Evolutionary conservation across 345 rosid species (phyloP).

Genomic region (Eucalyptus microcorys): DNA sequence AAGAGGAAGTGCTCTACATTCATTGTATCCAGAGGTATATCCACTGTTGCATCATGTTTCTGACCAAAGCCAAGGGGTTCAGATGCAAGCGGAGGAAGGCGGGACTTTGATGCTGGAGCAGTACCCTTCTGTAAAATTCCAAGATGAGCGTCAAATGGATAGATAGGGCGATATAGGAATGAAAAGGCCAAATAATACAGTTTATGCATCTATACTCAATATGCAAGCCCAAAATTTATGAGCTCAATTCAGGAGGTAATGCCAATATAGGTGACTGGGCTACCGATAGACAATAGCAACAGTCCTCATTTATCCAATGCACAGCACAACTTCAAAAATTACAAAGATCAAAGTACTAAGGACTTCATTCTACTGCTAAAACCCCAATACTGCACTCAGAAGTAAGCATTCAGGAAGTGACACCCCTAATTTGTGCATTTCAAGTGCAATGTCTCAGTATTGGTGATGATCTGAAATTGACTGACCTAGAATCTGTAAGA

Average conservation of each 20-base stretch:
- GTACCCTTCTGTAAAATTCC: constrained; percentile 30
- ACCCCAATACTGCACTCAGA: neutral
- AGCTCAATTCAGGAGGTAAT: neutral
- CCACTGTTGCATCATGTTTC: constrained; percentile 71
- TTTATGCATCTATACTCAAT: neutral
- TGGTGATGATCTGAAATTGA: neutral
- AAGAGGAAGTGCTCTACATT: constrained; percentile 32
- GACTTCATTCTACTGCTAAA: neutral
- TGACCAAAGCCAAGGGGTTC: constrained; percentile 54
- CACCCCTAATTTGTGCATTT: neutral
- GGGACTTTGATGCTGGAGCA: constrained; percentile 40
- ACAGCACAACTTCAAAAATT: neutral
- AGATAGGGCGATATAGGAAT: neutral
- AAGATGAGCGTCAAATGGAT: neutral
- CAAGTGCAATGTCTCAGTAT: neutral
- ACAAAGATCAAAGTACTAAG: neutral
- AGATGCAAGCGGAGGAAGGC: constrained; percentile 42
- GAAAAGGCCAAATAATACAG: neutral
- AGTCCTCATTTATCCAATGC: neutral
- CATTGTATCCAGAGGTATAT: constrained; percentile 75
- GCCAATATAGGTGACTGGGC: neutral
- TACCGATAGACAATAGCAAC: neutral
- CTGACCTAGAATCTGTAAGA: neutral
- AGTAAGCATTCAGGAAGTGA: neutral
- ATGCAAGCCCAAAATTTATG: neutral